Conservation (phyloP, 1,139 yeast species). For the Kodamaea fungicola region DNA sequence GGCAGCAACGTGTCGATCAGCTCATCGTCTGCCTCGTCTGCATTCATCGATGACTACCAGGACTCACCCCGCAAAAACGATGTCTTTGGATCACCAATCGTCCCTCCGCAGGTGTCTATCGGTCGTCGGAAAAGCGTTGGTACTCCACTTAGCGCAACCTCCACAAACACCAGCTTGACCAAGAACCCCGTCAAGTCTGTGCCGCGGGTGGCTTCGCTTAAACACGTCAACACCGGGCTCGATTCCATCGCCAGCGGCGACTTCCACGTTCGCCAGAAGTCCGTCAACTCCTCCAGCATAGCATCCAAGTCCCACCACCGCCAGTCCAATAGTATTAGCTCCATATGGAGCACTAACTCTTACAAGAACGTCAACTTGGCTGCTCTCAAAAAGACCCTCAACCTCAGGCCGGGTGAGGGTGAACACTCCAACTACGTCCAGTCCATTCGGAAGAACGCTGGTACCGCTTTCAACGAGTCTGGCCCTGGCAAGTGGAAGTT, state of each 20-base stretch:
- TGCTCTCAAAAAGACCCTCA: conserved; percentile 33
- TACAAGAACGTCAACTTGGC: conserved; percentile 37
- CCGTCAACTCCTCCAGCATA: conserved; percentile 4
- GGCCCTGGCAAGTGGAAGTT: conserved; percentile 58
- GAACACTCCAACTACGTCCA: conserved; percentile 55
- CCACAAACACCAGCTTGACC: conserved; percentile 6
- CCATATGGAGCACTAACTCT: conserved; percentile 34
- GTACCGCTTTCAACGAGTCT: conserved; percentile 54
- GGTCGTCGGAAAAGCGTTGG: background rate
- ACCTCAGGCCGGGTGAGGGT: conserved; percentile 48
- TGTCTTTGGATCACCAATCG: conserved; percentile 7
- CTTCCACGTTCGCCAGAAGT: conserved; percentile 9
- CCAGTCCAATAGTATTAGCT: conserved; percentile 34
- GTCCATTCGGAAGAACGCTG: conserved; percentile 48
- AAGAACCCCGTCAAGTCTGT: conserved; percentile 6
- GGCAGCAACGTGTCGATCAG: conserved; percentile 6
- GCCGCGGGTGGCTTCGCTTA: conserved; percentile 6
- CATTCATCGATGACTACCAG: conserved; percentile 4
- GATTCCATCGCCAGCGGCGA: conserved; percentile 9
- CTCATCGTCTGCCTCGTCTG: conserved; percentile 7
- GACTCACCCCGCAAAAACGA: conserved; percentile 3
- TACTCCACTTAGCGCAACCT: conserved; percentile 5
- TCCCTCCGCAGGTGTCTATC: conserved; percentile 2
- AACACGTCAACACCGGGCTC: conserved; percentile 7
- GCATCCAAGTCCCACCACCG: conserved; percentile 19